A percentile compares a stretch with the other conserved stretches of the same genome.
phyloP scores from a whole-genome alignment of 306 rosid species.

The Ormosia emarginata region DNA sequence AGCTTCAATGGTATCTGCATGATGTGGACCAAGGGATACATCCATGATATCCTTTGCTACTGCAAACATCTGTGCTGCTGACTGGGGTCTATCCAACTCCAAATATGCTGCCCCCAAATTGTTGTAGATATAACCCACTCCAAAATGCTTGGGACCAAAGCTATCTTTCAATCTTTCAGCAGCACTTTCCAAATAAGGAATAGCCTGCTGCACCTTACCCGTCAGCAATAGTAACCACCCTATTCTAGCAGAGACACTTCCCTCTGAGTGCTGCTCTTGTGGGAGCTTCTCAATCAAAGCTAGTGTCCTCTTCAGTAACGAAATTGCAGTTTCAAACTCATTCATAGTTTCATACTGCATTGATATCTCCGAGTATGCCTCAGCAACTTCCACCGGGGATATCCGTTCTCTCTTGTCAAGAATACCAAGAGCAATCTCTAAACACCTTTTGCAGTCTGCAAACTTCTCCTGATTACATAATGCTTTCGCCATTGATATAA shows the following conservation, averaged over 20 bases:
- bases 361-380: slow-evolving; percentile 83
- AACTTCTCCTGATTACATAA: slow-evolving; percentile 71
- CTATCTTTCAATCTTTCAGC: slow-evolving; percentile 84
- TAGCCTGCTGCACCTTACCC: slow-evolving; percentile 81
- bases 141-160: slow-evolving; percentile 95
- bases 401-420: slow-evolving; percentile 66
- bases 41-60: slow-evolving; percentile 94
- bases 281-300: slow-evolving; percentile 81
- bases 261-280: slow-evolving; percentile 90
- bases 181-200: slow-evolving; percentile 88
- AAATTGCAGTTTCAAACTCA: slow-evolving; percentile 85
- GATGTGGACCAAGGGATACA: slow-evolving; percentile 91
- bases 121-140: slow-evolving; percentile 90
- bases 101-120: slow-evolving; percentile 93
- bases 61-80: slow-evolving; percentile 95
- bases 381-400: slow-evolving; percentile 71
- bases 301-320: slow-evolving; percentile 66
- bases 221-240: slow-evolving; percentile 90
- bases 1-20: slow-evolving; percentile 81
- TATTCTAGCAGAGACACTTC: slow-evolving; percentile 83
- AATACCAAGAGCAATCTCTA: slow-evolving; percentile 77
- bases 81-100: slow-evolving; percentile 89
- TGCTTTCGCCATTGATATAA: slow-evolving; percentile 82
- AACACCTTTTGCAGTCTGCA: slow-evolving; percentile 62
- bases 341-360: slow-evolving; percentile 91